Evolutionary conservation across 805 yeast genomes (phyloP).

Genomic region (Teunomyces panamensis): DNA sequence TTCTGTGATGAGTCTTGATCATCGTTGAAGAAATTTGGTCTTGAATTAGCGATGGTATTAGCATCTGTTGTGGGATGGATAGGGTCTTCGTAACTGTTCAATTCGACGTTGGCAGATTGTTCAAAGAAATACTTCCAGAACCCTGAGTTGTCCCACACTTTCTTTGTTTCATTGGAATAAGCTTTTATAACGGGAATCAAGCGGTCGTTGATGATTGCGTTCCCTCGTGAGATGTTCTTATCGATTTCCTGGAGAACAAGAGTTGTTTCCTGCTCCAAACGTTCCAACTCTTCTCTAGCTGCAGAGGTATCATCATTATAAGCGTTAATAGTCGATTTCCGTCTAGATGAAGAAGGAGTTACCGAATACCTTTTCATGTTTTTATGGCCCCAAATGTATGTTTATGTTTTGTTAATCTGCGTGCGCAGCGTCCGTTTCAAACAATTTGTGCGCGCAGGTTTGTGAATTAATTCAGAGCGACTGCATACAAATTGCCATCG

Average conservation of each 20-base stretch:
- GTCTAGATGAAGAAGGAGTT: conserved; percentile 31
- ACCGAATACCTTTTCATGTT: conserved; percentile 34
- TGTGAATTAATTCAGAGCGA: neutral
- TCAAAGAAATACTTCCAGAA: conserved; percentile 82
- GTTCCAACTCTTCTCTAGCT: conserved; percentile 44
- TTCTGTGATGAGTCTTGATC: conserved; percentile 15
- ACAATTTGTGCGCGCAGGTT: neutral
- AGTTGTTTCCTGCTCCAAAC: conserved; percentile 77
- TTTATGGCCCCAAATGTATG: neutral
- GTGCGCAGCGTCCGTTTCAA: neutral
- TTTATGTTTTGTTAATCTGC: neutral
- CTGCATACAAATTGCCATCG: conserved; percentile 3
- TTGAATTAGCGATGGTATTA: conserved; percentile 19
- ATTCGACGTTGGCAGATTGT: conserved; percentile 64
- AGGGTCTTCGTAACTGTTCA: conserved; percentile 51
- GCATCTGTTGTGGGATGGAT: conserved; percentile 18
- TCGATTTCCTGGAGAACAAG: conserved; percentile 76
- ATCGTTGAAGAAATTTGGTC: conserved; percentile 10
- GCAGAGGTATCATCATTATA: conserved; percentile 9
- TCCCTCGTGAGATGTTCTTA: conserved; percentile 64
- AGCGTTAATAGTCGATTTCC: conserved; percentile 24
- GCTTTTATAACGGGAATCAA: conserved; percentile 65
- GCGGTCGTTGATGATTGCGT: conserved; percentile 61
- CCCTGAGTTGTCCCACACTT: conserved; percentile 62
- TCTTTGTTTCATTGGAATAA: conserved; percentile 55